Evolutionary conservation across 164 flowering plant species (phyloP).

Genomic region (Annona squamosa): DNA sequence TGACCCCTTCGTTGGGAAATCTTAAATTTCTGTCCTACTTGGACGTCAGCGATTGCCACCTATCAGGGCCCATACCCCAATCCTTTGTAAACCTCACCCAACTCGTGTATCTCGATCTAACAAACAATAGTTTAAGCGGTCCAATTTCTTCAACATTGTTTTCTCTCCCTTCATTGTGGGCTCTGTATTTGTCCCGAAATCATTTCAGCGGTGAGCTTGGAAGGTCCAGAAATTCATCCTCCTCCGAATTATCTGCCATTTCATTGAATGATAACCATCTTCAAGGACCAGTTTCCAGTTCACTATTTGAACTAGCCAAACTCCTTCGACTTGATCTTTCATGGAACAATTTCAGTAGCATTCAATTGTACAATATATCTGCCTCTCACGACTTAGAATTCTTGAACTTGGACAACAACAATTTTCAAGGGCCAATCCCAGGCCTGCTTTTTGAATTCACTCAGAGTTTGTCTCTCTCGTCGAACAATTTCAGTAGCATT

Average conservation of each 20-base stretch:
- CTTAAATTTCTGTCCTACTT: conserved; percentile 24
- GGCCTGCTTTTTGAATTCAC: neutral
- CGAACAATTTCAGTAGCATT: neutral
- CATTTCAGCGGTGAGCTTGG: conserved; percentile 18
- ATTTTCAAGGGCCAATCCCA: neutral
- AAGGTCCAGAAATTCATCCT: neutral
- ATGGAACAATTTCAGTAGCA: neutral
- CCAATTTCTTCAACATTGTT: neutral
- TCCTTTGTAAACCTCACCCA: neutral
- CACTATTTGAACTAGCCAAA: neutral
- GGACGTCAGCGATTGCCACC: neutral
- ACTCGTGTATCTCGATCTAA: neutral
- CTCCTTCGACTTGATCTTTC: neutral
- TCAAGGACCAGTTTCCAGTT: neutral
- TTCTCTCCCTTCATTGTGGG: neutral
- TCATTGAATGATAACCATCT: neutral
- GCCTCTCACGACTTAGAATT: neutral
- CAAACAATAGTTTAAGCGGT: neutral
- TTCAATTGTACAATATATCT: no score
- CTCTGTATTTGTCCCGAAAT: conserved; percentile 23
- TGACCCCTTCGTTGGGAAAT: conserved; percentile 10
- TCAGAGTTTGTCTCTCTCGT: neutral
- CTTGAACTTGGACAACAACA: neutral
- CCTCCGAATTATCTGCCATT: neutral
- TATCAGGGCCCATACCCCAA: no score